Percentiles rank a stretch among this genome's conserved stretches.
phyloP scores from a whole-genome alignment of 306 rosid species.

The cucumber (Cucumis sativus) region DNA sequence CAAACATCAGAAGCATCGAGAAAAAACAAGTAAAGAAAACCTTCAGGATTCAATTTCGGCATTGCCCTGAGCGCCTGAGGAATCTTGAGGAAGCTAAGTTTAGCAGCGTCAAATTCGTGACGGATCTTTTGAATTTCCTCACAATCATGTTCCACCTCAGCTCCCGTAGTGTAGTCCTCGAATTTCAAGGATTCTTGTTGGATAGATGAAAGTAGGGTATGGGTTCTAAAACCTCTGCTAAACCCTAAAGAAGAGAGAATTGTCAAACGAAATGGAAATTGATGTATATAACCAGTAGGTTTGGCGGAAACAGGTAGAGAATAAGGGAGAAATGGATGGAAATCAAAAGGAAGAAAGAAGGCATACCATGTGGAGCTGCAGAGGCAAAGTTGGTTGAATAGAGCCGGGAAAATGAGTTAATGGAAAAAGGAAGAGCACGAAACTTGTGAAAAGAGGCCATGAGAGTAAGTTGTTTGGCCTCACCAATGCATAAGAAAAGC shows the following conservation, averaged over 20 bases:
- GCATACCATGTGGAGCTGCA: slow-evolving; percentile 31
- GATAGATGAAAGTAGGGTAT: slow-evolving; percentile 16
- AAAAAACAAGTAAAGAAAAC: slow-evolving; percentile 19
- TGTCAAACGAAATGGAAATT: neutral
- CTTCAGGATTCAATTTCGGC: slow-evolving; percentile 85
- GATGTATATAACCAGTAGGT: neutral
- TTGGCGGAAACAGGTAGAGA: neutral
- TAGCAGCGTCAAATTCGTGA: slow-evolving; percentile 49
- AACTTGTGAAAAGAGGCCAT: slow-evolving; percentile 55
- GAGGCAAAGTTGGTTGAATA: slow-evolving; percentile 25
- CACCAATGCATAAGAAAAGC: slow-evolving; percentile 5
- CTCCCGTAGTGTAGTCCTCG: slow-evolving; percentile 1
- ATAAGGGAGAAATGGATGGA: neutral
- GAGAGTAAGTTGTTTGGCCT: slow-evolving; percentile 11
- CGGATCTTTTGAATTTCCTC: slow-evolving; percentile 47
- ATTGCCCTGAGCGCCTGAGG: slow-evolving; percentile 46
- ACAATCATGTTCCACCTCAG: slow-evolving; percentile 10
- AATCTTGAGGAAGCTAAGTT: slow-evolving; percentile 44
- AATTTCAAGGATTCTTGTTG: slow-evolving; percentile 15
- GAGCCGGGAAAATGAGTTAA: slow-evolving; percentile 17
- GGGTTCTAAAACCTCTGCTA: slow-evolving; percentile 32
- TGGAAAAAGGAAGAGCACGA: slow-evolving; percentile 20
- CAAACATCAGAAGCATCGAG: neutral
- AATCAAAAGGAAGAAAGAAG: neutral
- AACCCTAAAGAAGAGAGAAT: slow-evolving; percentile 25